Conservation (phyloP, 257 asterid genomes). For the Echites panduratus region DNA sequence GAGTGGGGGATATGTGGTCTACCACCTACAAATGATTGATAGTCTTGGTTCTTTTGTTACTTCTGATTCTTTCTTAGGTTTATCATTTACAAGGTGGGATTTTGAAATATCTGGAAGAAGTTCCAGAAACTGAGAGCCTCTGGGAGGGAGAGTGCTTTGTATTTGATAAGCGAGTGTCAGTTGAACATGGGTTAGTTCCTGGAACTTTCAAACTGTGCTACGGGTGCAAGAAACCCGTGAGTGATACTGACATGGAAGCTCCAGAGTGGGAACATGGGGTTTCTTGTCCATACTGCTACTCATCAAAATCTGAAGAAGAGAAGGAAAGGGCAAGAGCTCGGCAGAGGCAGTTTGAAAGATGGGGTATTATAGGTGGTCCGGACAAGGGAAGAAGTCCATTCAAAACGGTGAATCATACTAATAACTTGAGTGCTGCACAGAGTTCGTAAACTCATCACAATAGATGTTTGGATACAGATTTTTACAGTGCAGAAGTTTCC, state of each 20-base stretch:
- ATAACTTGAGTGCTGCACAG: conserved; percentile 6
- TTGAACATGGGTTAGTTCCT: conserved; percentile 80
- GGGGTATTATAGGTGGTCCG: conserved; percentile 96
- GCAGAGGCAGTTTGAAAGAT: conserved; percentile 71
- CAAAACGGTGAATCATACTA: conserved; percentile 16
- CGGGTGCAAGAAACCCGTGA: conserved; percentile 91
- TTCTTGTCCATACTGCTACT: conserved; percentile 79
- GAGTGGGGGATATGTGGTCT: not conserved
- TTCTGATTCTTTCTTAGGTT: conserved; percentile 45
- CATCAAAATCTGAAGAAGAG: conserved; percentile 87
- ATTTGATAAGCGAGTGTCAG: conserved; percentile 92
- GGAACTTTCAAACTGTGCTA: conserved; percentile 90
- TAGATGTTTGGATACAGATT: not conserved
- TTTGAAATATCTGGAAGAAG: conserved; percentile 89
- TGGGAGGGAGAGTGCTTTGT: conserved; percentile 99
- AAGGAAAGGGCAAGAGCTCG: conserved; percentile 93
- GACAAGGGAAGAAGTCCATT: conserved; percentile 76
- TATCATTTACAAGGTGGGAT: conserved; percentile 96
- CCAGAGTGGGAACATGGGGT: conserved; percentile 86
- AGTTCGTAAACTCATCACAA: not conserved
- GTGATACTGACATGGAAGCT: conserved; percentile 84
- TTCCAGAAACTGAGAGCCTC: conserved; percentile 66
- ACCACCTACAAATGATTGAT: not conserved
- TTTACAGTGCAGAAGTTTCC: not conserved
- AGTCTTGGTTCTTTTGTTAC: not conserved